phyloP scores from a whole-genome alignment of 768 basidiomycete species.

The Mycena floridula region DNA sequence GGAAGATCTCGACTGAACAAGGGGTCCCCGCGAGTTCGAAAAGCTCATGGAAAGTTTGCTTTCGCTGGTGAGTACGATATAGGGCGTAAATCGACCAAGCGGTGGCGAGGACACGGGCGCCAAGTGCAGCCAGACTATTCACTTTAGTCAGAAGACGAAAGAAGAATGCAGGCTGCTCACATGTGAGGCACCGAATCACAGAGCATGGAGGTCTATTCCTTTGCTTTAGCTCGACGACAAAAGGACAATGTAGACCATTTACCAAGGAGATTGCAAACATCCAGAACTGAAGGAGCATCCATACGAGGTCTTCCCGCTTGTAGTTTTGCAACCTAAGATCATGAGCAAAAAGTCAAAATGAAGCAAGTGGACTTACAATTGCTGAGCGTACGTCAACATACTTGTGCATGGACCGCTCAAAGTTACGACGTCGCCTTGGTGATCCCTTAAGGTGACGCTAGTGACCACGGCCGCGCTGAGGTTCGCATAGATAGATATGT shows the following conservation, averaged over 20 bases:
- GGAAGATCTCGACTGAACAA: conserved; percentile 44
- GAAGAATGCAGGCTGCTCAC: conserved; percentile 22
- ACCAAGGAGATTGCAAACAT: conserved; percentile 43
- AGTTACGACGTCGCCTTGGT: conserved; percentile 9
- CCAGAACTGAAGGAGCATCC: conserved; percentile 48
- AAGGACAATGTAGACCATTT: no score
- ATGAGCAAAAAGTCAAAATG: background rate
- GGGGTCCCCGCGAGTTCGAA: conserved; percentile 33
- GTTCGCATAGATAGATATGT: background rate
- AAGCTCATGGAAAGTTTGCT: conserved; percentile 28
- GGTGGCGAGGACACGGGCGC: conserved; percentile 38
- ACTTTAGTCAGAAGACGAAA: background rate
- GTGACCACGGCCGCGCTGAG: no score
- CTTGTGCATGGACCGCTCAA: conserved; percentile 37
- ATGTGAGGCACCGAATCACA: conserved; percentile 50
- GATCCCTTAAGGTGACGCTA: conserved; percentile 21
- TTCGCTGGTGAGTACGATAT: conserved; percentile 36
- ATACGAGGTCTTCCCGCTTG: conserved; percentile 40
- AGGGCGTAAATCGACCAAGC: conserved; percentile 47
- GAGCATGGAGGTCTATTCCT: conserved; percentile 40
- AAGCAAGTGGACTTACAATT: conserved; percentile 29
- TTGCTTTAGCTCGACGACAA: no score
- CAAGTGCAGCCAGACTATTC: conserved; percentile 40
- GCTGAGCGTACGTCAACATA: conserved; percentile 35
- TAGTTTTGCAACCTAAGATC: conserved; percentile 33